These are phyloP conservation scores for Salix dunnii DNA, from an alignment of 345 rosid genomes.

Conservation along the genomic window DNA sequence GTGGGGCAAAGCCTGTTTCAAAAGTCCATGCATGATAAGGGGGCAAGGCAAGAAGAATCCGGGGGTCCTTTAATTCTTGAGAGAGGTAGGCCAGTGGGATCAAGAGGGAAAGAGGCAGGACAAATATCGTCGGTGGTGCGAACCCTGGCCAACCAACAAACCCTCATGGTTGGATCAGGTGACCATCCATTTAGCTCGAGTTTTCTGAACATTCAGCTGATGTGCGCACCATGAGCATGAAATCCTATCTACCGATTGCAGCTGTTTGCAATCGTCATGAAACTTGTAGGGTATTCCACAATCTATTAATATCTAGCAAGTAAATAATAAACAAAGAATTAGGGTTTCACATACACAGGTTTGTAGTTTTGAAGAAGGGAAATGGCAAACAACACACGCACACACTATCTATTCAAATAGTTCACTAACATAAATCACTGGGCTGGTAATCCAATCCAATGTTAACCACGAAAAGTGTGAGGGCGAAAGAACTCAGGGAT, in stretches of 20 bases:
- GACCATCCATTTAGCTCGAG: slow-evolving; percentile 1
- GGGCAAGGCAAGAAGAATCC: slow-evolving; percentile 1
- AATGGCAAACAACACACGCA: neutral
- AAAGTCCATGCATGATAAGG: neutral
- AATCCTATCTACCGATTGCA: neutral
- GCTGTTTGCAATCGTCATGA: neutral
- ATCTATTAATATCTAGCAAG: neutral
- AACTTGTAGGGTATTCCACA: neutral
- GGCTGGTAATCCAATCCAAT: neutral
- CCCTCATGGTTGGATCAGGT: slow-evolving; percentile 15
- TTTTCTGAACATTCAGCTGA: neutral
- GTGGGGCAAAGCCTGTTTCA: neutral
- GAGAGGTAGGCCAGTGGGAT: slow-evolving; percentile 17
- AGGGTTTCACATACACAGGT: neutral
- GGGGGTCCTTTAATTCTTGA: slow-evolving; percentile 15
- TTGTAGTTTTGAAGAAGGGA: no score
- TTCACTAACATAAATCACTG: neutral
- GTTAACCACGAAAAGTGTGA: neutral
- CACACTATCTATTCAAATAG: neutral
- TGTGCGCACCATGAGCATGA: neutral
- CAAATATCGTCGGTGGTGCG: slow-evolving; percentile 37
- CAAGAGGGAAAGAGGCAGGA: neutral
- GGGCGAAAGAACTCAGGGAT: neutral
- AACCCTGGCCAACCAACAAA: slow-evolving; percentile 38
- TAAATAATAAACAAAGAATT: neutral